phyloP scores from a whole-genome alignment of 352 stramenopile genomes.

The Pythium scleroteichum region DNA sequence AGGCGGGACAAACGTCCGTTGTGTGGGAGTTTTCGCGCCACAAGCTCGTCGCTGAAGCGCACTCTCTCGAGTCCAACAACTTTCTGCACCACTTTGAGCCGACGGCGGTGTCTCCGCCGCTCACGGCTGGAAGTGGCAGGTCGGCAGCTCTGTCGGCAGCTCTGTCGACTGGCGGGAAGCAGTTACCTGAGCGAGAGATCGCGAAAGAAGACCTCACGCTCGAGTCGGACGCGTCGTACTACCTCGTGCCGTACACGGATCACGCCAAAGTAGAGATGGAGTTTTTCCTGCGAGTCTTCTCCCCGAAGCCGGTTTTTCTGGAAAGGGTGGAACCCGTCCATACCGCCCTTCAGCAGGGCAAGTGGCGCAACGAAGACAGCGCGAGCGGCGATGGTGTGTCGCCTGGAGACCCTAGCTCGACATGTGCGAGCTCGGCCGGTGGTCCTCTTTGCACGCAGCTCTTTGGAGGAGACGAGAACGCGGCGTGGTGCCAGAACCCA shows the following conservation, averaged over 20 bases:
- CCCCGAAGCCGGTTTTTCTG: constrained; percentile 64
- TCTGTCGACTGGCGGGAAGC: constrained; percentile 24
- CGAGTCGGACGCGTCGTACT: constrained; percentile 71
- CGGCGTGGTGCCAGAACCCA: constrained; percentile 85
- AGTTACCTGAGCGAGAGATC: constrained; percentile 79
- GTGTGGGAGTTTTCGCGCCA: constrained; percentile 78
- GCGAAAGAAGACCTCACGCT: constrained; percentile 73
- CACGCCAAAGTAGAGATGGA: constrained; percentile 86
- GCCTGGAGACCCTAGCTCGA: constrained; percentile 12
- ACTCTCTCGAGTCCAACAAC: constrained; percentile 53
- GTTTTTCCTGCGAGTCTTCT: constrained; percentile 90
- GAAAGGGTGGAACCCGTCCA: constrained; percentile 72
- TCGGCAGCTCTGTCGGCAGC: not conserved
- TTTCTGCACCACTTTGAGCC: constrained; percentile 41
- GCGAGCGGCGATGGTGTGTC: constrained; percentile 31
- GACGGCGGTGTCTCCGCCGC: constrained; percentile 25
- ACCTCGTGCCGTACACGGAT: constrained; percentile 82
- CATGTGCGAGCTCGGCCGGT: constrained; percentile 64
- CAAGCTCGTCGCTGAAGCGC: constrained; percentile 65
- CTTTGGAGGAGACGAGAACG: constrained; percentile 51
- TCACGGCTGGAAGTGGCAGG: constrained; percentile 25
- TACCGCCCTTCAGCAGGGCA: constrained; percentile 63
- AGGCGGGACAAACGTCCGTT: constrained; percentile 47
- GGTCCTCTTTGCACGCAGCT: constrained; percentile 64
- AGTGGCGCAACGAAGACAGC: constrained; percentile 51